Base-by-base conservation (phyloP, 495 filamentous ascomycete species). In the Aspergillus sclerotiicarbonarius region DNA sequence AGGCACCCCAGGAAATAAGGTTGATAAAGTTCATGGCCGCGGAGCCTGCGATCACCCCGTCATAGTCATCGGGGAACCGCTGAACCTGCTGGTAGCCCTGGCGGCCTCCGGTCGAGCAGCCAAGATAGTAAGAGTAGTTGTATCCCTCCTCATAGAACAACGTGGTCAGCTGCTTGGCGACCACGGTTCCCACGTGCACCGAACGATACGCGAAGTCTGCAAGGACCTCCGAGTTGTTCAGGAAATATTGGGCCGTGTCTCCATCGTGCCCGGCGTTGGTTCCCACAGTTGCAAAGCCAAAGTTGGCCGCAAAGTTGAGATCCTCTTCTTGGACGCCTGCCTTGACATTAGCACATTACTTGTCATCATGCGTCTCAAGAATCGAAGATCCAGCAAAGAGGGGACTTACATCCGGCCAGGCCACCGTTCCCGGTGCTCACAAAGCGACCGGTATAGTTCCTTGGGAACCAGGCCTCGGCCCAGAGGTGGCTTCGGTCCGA, bases 21-120 rank as follows among this genome's bases (percentile, higher is more conserved):
- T 78, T 79, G 54, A 77, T 68, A 49, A 83, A 80, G 60, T 75
- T 77, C 64, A 80, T 63, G 9, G 76, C 76, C 13, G 76, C 82
- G 8, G 84, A 77, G 4, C 85, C 86, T 18, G 82, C 80, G 7
- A 91, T 71, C 3, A 87, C 82, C 25, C 89, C 89, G 66, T 92
- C 87, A 57, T 89, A 82, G 59, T 80, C 76, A 32, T 74, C 67
- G 7, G 81, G 80, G 57, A 73, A 83, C 52, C 77, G 71, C 58
- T 83, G 76, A 6, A 76, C 68, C 6, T 71, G 68, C 56, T 81
- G 81, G 50, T 79, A 77, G 10, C 82, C 82, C 59, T 85, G 73
- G 3, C 78, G 72, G 8, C 82, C 82, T 15, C 81, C 82, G 20
- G 78, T 80, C 6, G 81, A 84, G 65, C 82, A 85, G 20, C 82